Base-by-base conservation (phyloP, 2,329 filamentous ascomycete species). In the Aspergillus oerlinghausenensis region DNA sequence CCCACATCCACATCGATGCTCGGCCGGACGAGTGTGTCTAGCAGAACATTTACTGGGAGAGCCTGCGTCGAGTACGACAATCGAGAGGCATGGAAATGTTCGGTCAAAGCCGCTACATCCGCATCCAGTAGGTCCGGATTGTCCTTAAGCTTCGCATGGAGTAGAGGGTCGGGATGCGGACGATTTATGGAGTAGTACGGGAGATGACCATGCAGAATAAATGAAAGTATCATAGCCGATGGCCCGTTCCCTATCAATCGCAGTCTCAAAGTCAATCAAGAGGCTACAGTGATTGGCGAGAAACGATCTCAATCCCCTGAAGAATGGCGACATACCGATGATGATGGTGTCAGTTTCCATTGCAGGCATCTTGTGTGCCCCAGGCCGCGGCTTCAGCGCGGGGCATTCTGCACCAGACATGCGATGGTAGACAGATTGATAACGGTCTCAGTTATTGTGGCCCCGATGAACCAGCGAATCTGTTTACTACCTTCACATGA, bases 1-100 rank as follows among this genome's bases (percentile, higher is more conserved):
- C 79, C 76, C 56, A 82, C 75, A 56, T 85, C 81, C 0, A 81
- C 82, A 58, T 86, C 84, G 9, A 82, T 80, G 60, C 83, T 80
- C 5, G 83, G 84, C 3, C 82, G 77, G 17, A 85, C 71, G 4
- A 86, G 73, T 1, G 83, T 84, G 61, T 86, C 84, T 7, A 86
- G 73, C 19, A 86, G 75, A 11, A 82, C 82, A 62, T 86, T 86
- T 54, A 85, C 73, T 0, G 83, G 83, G 2, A 86, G 74, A 3
- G 83, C 82, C 62, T 85, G 83, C 0, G 81, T 84, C 42, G 83
- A 85, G 71, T 86, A 86, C 6, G 82, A 82, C 45, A 85, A 75
- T 2, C 80, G 80, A 0, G 83, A 83, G 1, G 79, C 79, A 8
- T 71, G 72, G 62, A 86, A 85, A 66, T 86, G 84, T 14, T 79